Base-by-base conservation (phyloP, 306 rosid genomes). In the Cicer chorassanicum region DNA sequence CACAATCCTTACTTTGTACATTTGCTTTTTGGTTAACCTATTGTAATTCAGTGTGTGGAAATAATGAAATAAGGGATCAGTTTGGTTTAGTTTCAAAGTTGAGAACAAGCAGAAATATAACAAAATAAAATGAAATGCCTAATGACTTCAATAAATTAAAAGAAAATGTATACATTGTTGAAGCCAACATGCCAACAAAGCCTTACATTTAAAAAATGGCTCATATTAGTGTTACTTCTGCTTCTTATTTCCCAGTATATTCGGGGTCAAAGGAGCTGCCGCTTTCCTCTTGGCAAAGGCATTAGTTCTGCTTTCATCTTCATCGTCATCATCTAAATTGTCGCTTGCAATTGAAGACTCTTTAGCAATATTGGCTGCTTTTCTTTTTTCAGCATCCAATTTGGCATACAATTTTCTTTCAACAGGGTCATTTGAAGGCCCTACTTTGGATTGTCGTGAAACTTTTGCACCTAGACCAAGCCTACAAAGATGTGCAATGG, bases 391-490 rank as follows among this genome's bases (percentile, higher is more conserved):
- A 48, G 86, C 75, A 53, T 51, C 72, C 77, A 93, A 80, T 78
- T 89, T 88, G 72, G 90, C 80, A 73, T 77, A 53, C 75, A 93
- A 71, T 84, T 83, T 91, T 65, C 83, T 80, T 63, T 86, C 97
- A n/a, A 89, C 79, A 7, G 98, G 94, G 73, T 89, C 91, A 68
- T 87, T 68, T 15, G 87, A 83, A 10, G 86, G 94, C 64, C 78
- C 87, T 63, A 75, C 48, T 42, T 83, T 88, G 70, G 87, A 54
- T n/a, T 87, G 83, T 38, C 92, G 86, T 13, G 86, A 18, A 77
- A 89, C 81, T 82, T 80, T 89, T 63, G 97, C 97, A 59, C 98
- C 98, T 49, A 93, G 84, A 40, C 97, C 98, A 79, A 88, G 98
- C 87, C 98, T 91, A 49, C 53, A 83, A 40, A 63, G 63, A 59